Base-by-base conservation (phyloP, 352 stramenopile genomes). In the Phytophthora hybrid region DNA sequence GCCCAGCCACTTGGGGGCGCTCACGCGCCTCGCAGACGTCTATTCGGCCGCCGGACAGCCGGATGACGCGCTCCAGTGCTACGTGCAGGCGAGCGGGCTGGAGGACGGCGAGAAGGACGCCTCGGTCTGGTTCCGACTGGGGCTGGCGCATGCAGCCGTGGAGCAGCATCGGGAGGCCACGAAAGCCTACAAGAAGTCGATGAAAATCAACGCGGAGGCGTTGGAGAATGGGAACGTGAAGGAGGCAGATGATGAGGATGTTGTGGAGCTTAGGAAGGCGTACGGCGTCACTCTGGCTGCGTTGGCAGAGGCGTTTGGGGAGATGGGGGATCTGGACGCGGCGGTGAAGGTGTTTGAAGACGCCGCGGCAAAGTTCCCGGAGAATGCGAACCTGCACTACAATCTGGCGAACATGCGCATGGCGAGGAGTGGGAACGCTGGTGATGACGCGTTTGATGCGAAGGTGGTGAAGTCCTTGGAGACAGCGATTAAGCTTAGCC, bases 341-440 rank as follows among this genome's bases (percentile, higher is more conserved):
- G 87, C 82, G 0, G 76, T 91, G 1, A 49, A 67, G 26, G 67
- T 92, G 57, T 93, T 88, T 69, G 60, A 78, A 58, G 68, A 82
- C 26, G 87, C 81, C 13, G 72, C 71, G 0, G 46, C 14, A 0
- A 73, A 59, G 64, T 85, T 89, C 39, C 77, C 84, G 0, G 44
- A 61, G 1, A 82, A 79, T 51, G 84, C 75, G 3, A 90, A 93
- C 55, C 67, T 92, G 67, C 81, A 91, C 34, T 93, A 83, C 69
- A 93, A 93, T 66, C 37, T 93, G 32, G 86, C 86, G 44, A 85
- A 80, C 56, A 92, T 93, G 87, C 75, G 79, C n/a, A 78, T 87
- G 68, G 85, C 83, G 10, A 77, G 74, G 31, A 81, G 70, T 51
- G 73, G 74, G 16, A 77, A 64, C 52, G 53, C 29, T 6, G 71